Base-by-base conservation (phyloP, 1,284 basidiomycete genomes). In the Trametes hirsuta region DNA sequence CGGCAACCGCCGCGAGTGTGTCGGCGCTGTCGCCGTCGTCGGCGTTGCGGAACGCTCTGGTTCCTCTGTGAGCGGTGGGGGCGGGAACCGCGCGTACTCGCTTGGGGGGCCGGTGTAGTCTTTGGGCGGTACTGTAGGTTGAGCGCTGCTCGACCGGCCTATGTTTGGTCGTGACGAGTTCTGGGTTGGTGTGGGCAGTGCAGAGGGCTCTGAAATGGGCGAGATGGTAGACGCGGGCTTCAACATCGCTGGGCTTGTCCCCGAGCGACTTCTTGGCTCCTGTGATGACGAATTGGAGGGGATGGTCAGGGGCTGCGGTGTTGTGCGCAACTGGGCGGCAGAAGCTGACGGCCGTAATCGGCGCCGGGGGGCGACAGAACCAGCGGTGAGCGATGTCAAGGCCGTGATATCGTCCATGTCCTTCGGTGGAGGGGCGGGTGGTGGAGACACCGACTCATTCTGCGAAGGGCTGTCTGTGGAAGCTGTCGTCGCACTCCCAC, bases 341-440 rank as follows among this genome's bases (percentile, higher is more conserved):
- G 90, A 92, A 66, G 84, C 81, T 22, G 90, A 92, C 11, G 90
- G 87, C 54, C 90, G 81, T 60, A 92, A 70, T 59, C 83, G 78
- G 68, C 71, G 76, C 44, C 87, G 80, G 40, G 87, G 83, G 18
- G 84, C 84, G 49, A 82, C 77, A 47, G 84, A 77, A 2, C 87
- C 86, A 61, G 82, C 80, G 35, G 79, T 76, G 25, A 84, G 63
- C 21, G 79, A 76, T 36, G 76, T 74, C 46, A 85, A 71, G n/a
- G 78, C 74, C 44, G 80, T 76, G 55, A 82, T 76, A 61, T 85
- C 81, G 67, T 89, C 86, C 22, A 77, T 83, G 35, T 77, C 84
- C 50, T 81, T 79, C 6, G 76, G 72, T 10, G 83, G 79, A 36
- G 78, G 79, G 40, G 80, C 82, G 54, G 76, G 76, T 47, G 82